Base-by-base conservation (phyloP, 306 rosid species). In the Dicorynia guianensis region DNA sequence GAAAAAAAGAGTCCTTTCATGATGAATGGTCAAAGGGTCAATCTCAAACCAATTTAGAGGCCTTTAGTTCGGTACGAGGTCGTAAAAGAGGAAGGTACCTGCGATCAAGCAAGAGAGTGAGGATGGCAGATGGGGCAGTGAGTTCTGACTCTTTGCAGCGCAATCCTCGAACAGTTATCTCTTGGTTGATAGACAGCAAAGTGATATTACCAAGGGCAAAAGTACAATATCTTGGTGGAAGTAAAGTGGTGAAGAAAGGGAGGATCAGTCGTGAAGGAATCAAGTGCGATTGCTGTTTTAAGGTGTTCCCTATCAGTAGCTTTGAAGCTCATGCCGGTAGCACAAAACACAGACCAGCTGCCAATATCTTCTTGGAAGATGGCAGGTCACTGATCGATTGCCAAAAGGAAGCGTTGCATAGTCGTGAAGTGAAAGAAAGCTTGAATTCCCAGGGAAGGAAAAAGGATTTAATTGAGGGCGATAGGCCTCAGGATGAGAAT, bases 251-350 rank as follows among this genome's bases (percentile, higher is more conserved):
- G 18, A 82, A 78, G 63, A 63, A 34, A n/a, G 97, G 98, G 14
- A 68, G 5, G 56, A 8, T 93, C 8, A 33, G 69, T 25, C 44
- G 49, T 3, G 44, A 71, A 4, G 98, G 96, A 5, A 86, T 93
- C 8, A 13, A 30, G 12, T 93, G 96, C 69, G 85, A 85, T 19
- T 93, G 98, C 46, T 93, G 98, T 69, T 61, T 25, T 0, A 4
- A 25, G 14, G 7, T 67, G 6, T 85, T 87, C 62, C 12, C 75
- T 36, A 81, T 78, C 40, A 76, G 84, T 62, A 58, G 49, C 3
- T 93, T 90, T 46, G 96, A 90, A 81, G 82, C 60, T 33, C 98
- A 93, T 56, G 87, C 84, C 3, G 83, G 89, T 11, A 79, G 94
- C 71, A 77, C 85, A 30, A 81, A 74, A 4, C 98, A 76, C 55